phyloP scores from a whole-genome alignment of 805 yeast species.

The Blastobotrys attinorum region DNA sequence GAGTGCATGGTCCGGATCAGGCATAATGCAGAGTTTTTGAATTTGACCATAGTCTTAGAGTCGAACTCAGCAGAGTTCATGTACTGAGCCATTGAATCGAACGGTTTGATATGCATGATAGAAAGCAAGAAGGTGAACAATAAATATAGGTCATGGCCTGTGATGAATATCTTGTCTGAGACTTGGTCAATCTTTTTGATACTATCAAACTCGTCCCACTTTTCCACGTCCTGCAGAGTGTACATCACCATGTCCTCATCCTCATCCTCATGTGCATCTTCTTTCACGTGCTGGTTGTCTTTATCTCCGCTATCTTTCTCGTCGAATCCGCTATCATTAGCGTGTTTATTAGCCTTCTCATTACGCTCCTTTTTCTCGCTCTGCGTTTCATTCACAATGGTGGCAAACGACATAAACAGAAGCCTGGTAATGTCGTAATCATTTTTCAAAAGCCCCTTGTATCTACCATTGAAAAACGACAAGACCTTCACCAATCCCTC shows the following conservation, averaged over 20 bases:
- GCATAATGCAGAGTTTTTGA: constrained; percentile 37
- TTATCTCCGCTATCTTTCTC: too few relatives aligned
- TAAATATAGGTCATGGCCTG: constrained; percentile 35
- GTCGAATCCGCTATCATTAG: too few relatives aligned
- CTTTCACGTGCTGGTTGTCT: too few relatives aligned
- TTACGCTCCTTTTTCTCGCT: constrained; percentile 5
- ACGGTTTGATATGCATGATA: constrained; percentile 34
- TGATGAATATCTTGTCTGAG: constrained; percentile 27
- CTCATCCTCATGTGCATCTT: constrained; percentile 11
- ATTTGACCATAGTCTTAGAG: constrained; percentile 33
- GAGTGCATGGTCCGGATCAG: constrained; percentile 45
- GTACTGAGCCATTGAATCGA: constrained; percentile 27
- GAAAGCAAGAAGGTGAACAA: constrained; percentile 44
- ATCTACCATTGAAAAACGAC: constrained; percentile 39
- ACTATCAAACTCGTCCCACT: constrained; percentile 29
- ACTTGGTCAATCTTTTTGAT: constrained; percentile 39
- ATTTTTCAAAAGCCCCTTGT: constrained; percentile 29
- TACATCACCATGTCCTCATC: constrained; percentile 18
- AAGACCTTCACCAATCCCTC: constrained; percentile 39
- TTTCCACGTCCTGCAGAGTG: constrained; percentile 14
- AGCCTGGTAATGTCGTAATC: constrained; percentile 37
- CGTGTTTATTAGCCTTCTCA: too few relatives aligned
- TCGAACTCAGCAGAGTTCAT: constrained; percentile 19
- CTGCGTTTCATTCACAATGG: constrained; percentile 6
- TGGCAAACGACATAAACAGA: constrained; percentile 41